These are phyloP conservation scores for Pisolithus sp. DNA, from an alignment of 768 basidiomycete genomes.

Conservation along the genomic window DNA sequence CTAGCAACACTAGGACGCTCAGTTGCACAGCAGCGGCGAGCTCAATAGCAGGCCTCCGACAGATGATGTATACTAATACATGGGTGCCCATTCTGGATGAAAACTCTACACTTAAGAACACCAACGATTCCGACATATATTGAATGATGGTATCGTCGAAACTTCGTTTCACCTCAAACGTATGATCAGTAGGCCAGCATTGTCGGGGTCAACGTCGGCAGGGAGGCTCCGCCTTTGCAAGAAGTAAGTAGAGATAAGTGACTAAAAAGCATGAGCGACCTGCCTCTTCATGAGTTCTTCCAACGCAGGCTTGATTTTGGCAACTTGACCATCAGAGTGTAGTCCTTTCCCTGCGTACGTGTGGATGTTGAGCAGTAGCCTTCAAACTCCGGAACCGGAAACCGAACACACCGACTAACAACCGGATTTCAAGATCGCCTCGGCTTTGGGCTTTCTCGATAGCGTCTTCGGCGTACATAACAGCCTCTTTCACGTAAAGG, in stretches of 20 bases:
- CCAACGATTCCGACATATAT: too few species aligned
- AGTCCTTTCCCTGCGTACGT: conserved; percentile 62
- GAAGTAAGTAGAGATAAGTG: not conserved
- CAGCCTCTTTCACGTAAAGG: conserved; percentile 89
- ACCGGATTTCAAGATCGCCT: conserved; percentile 57
- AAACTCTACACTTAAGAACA: too few species aligned
- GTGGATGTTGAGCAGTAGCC: not conserved
- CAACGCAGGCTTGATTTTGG: conserved; percentile 85
- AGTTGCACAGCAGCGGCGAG: too few species aligned
- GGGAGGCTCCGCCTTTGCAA: conserved; percentile 53
- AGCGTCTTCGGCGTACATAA: conserved; percentile 63
- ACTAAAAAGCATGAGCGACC: conserved; percentile 8
- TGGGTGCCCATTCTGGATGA: too few species aligned
- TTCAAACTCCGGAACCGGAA: not conserved
- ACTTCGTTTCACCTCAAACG: conserved; percentile 8
- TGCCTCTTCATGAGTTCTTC: conserved; percentile 78
- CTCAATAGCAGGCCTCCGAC: not conserved
- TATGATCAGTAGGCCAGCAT: conserved; percentile 76
- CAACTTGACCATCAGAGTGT: conserved; percentile 62
- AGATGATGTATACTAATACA: not conserved
- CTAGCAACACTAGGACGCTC: too few species aligned
- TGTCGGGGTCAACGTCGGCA: conserved; percentile 69
- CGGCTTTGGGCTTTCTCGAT: conserved; percentile 58
- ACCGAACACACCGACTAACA: conserved; percentile 73
- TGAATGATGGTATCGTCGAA: too few species aligned